phyloP scores from a whole-genome alignment of 331 rosid species.

The Cydonia oblonga region DNA sequence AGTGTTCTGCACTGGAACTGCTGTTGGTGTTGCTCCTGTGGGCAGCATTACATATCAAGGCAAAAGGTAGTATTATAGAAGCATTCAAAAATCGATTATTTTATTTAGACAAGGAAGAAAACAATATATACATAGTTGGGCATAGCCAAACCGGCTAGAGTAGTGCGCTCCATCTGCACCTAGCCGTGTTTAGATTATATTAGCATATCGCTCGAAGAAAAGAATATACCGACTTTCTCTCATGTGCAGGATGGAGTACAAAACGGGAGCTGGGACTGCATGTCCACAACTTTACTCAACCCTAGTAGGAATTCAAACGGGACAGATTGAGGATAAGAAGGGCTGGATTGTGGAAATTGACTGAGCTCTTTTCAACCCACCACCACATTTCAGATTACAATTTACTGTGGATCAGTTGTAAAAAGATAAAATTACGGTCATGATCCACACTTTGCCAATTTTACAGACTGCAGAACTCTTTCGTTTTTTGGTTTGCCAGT shows the following conservation, averaged over 20 bases:
- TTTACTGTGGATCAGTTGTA: neutral
- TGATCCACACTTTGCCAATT: neutral
- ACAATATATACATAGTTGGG: too few species aligned
- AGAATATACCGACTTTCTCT: neutral
- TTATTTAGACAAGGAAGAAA: neutral
- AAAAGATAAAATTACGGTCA: neutral
- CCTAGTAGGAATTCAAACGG: conserved; percentile 60
- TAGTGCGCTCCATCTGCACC: neutral
- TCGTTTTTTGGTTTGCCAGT: neutral
- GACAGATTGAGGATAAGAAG: conserved; percentile 47
- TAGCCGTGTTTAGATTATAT: too few species aligned
- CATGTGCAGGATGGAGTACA: conserved; percentile 47
- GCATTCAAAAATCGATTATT: neutral
- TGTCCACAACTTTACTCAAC: conserved; percentile 33
- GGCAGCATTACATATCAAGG: conserved; percentile 45
- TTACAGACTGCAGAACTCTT: neutral
- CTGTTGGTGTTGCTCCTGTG: conserved; percentile 79
- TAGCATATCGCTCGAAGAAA: too few species aligned
- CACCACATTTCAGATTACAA: neutral
- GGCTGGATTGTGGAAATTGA: conserved; percentile 65
- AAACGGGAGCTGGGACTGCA: conserved; percentile 41
- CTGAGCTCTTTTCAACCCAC: neutral
- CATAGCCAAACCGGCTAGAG: too few species aligned
- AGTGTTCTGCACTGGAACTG: conserved; percentile 94
- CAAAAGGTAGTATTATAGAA: conserved; percentile 24